Percentiles rank a stretch among this genome's conserved stretches.
phyloP scores from a whole-genome alignment of 2,329 filamentous ascomycete genomes.

The Talaromyces sp. region DNA sequence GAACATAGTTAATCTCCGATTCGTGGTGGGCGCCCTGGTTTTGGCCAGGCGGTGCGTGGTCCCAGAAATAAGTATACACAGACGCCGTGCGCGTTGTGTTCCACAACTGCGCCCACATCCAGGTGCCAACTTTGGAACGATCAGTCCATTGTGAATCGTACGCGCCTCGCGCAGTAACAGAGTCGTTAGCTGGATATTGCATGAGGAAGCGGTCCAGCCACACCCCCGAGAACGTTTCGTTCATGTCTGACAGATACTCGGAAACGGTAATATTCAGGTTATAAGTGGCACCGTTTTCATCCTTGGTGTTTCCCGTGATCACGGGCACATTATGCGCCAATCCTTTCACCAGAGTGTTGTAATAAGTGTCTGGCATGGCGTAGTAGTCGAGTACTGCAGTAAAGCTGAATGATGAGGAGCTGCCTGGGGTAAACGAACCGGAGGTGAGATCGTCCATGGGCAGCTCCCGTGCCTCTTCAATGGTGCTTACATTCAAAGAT shows the following conservation, averaged over 20 bases:
- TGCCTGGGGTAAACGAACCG: neutral
- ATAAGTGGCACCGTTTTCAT: constrained; percentile 24
- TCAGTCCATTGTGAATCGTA: constrained; percentile 21
- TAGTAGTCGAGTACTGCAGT: constrained; percentile 14
- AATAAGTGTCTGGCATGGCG: constrained; percentile 23
- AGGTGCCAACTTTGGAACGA: constrained; percentile 22
- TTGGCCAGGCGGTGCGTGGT: constrained; percentile 23
- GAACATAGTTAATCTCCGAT: constrained; percentile 26
- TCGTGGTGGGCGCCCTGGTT: constrained; percentile 23
- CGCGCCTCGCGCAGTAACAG: constrained; percentile 13
- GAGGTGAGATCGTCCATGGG: neutral
- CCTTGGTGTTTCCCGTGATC: constrained; percentile 27
- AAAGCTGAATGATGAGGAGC: neutral
- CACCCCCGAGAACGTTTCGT: neutral
- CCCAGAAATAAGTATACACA: constrained; percentile 26
- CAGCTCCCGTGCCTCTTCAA: neutral
- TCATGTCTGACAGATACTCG: neutral
- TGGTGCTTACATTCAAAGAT: neutral
- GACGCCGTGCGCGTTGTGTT: constrained; percentile 11
- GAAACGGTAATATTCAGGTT: constrained; percentile 18
- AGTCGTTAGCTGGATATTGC: constrained; percentile 15
- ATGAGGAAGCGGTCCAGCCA: constrained; percentile 15
- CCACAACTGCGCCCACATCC: constrained; percentile 21
- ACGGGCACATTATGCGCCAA: constrained; percentile 24
- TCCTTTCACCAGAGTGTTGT: constrained; percentile 19